Evolutionary conservation across 2,329 filamentous ascomycete species (phyloP), one percentile per base, ranked within the genome.

Genomic region (Oidium heveae): DNA sequence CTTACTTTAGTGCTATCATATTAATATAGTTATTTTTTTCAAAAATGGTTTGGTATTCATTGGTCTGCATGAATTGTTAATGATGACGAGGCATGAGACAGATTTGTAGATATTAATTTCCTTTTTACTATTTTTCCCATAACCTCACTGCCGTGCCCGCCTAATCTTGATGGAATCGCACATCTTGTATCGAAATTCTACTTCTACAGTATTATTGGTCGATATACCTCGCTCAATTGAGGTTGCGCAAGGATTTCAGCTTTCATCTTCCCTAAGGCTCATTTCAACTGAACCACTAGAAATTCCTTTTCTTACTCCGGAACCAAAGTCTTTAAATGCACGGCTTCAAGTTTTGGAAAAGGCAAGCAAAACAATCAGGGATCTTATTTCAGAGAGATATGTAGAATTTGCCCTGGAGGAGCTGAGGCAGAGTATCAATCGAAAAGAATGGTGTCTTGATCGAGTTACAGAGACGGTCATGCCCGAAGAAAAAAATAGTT

Each of bases 181-280:
- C 22, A 70, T 81, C 22, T 64, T 82, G 43, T 81, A 74, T 65
- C 70, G 74, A 58, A 77, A 72, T 58, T 60, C 65, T 1, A 67
- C 70, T 50, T 62, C 67, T 52, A 70, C 73, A 49, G 66, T 80
- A 54, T 69, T 76, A 22, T 64, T 86, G 28, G 65, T 87, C 53
- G 84, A 88, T 61, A 75, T 86, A 49, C 82, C 84, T 24, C 69
- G 71, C 18, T 84, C 84, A 1, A 74, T 87, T 41, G 79, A 83
- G 59, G 71, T 76, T 57, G 77, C 76, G 18, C 84, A 87, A 66
- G 71, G 49, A 4, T 34, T 18, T n/a, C 24, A 37, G 9, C 33
- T 34, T 39, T 10, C 13, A 18, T 43, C 24, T 12, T 44, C 1
- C n/a, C 47, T 43, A 51, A 60, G 55, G 54, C 50, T 66, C 0